Evolutionary conservation across 805 yeast species (phyloP).

Genomic region (Cyberlindnera meyerae): DNA sequence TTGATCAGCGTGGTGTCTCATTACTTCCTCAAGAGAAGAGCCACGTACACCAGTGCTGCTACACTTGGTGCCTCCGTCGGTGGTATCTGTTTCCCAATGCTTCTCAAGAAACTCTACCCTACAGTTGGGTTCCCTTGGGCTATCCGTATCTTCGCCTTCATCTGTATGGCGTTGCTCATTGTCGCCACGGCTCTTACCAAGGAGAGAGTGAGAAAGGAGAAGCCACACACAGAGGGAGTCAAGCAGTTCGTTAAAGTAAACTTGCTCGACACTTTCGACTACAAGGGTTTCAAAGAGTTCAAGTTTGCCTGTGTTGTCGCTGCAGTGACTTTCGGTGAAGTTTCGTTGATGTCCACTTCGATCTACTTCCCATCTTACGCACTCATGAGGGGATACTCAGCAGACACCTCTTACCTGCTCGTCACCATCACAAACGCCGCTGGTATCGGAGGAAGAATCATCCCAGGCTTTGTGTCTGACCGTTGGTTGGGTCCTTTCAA

Average conservation of each 20-base stretch:
- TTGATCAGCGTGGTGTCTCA: slow-evolving; percentile 58
- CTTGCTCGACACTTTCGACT: slow-evolving; percentile 32
- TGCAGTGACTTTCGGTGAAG: slow-evolving; percentile 33
- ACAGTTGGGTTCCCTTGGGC: slow-evolving; percentile 59
- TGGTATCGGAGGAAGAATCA: slow-evolving; percentile 41
- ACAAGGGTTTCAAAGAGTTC: slow-evolving; percentile 29
- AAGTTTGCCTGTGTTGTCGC: slow-evolving; percentile 36
- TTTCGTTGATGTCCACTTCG: slow-evolving; percentile 33
- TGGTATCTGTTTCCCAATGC: slow-evolving; percentile 50
- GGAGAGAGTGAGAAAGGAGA: slow-evolving; percentile 33
- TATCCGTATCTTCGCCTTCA: slow-evolving; percentile 46
- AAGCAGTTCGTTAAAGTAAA: slow-evolving; percentile 16
- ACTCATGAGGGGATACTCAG: slow-evolving; percentile 40
- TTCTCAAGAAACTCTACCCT: slow-evolving; percentile 44
- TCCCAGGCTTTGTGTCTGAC: slow-evolving; percentile 44
- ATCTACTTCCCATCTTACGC: slow-evolving; percentile 54
- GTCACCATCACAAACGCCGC: slow-evolving; percentile 43
- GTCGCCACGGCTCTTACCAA: slow-evolving; percentile 34
- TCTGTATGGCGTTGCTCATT: slow-evolving; percentile 36
- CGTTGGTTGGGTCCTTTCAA: slow-evolving; percentile 47
- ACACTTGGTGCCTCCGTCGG: slow-evolving; percentile 55
- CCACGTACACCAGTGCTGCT: slow-evolving; percentile 47
- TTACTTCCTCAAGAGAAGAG: slow-evolving; percentile 59
- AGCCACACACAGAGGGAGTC: slow-evolving; percentile 1
- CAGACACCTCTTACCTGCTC: slow-evolving; percentile 39